Base-by-base conservation (phyloP, 306 rosid species). In the Cotoneaster glaucophyllus region DNA sequence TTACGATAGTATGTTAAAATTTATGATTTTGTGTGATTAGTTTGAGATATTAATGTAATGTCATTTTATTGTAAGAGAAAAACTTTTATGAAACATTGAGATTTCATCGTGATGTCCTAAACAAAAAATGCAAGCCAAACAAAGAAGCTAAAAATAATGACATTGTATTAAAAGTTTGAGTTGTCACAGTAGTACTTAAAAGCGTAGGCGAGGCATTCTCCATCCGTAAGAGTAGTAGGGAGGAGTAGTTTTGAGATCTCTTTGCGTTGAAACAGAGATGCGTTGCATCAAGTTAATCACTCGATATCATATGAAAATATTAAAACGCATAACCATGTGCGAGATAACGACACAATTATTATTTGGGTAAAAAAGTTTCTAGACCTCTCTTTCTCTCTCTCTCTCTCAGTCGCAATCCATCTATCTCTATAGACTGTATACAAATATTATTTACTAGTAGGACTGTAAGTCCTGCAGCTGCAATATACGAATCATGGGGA, bases 401-500 rank as follows among this genome's bases (percentile, higher is more conserved):
- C 67, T 32, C 21, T 14, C 1, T 34, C 54, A 17, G 11, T 25
- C 4, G 6, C 11, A 43, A 57, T 58, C 76, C 2, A 24, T 61
- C 69, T 5, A 22, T 2, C 67, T 10, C 41, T 14, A 2, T 41
- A 39, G 26, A 57, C 10, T 29, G 39, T 34, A 56, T 6, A 34
- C 6, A 31, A 18, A 24, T 24, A 73, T 74, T 43, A 43, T 44
- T 73, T 45, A 62, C 78, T 45, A 28, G 48, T 44, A 62, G 64
- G 32, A 45, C 70, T 74, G 70, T 2, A 19, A 73, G 69, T 59
- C 69, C 8, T 73, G 58, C 69, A 59, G 61, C 44, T 10, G 25
- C 66, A 11, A 63, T 43, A 74, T 74, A 63, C 61, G 70, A 3
- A 74, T 45, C 66, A 21, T 84, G 73, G 89, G 83, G 74, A 82